These are phyloP conservation scores for Kluyveromyces dobzhanskii DNA, from an alignment of 805 yeast genomes.

Conservation along the genomic window DNA sequence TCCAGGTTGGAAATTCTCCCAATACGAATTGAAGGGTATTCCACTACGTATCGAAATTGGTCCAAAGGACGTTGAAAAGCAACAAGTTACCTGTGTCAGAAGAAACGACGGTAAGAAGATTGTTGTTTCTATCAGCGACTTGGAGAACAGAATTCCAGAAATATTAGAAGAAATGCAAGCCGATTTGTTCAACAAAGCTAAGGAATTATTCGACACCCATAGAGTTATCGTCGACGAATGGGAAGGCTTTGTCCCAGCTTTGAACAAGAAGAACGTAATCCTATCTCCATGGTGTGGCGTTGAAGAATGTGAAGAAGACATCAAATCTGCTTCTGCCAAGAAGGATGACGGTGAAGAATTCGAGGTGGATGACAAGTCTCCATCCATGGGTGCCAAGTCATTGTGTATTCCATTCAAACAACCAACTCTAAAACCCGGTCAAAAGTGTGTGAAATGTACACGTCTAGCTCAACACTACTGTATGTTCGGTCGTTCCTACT, in stretches of 20 bases:
- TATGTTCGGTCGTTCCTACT: conserved; percentile 96
- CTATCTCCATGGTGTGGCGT: conserved; percentile 97
- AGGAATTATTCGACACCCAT: conserved; percentile 74
- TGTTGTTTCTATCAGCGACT: conserved; percentile 53
- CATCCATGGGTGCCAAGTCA: conserved; percentile 99
- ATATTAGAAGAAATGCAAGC: conserved; percentile 75
- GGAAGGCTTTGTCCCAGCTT: conserved; percentile 86
- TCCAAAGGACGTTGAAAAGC: conserved; percentile 83
- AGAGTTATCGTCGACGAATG: conserved; percentile 74
- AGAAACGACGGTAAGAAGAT: conserved; percentile 81
- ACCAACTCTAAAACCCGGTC: conserved; percentile 69
- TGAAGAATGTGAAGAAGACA: conserved; percentile 90
- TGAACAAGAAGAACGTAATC: conserved; percentile 85
- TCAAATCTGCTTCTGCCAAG: conserved; percentile 78
- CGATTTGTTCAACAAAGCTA: conserved; percentile 69
- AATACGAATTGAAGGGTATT: conserved; percentile 92
- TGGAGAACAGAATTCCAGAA: conserved; percentile 61
- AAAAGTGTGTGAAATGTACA: conserved; percentile 83
- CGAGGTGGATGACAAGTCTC: conserved; percentile 91
- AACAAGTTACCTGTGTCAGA: conserved; percentile 81
- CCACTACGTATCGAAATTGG: conserved; percentile 94
- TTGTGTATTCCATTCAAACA: conserved; percentile 94
- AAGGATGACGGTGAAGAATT: conserved; percentile 76
- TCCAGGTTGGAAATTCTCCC: conserved; percentile 98
- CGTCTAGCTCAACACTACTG: conserved; percentile 71